Evolutionary conservation across 2,329 filamentous ascomycete species (phyloP).

Genomic region (Paecilomyces variotii): DNA sequence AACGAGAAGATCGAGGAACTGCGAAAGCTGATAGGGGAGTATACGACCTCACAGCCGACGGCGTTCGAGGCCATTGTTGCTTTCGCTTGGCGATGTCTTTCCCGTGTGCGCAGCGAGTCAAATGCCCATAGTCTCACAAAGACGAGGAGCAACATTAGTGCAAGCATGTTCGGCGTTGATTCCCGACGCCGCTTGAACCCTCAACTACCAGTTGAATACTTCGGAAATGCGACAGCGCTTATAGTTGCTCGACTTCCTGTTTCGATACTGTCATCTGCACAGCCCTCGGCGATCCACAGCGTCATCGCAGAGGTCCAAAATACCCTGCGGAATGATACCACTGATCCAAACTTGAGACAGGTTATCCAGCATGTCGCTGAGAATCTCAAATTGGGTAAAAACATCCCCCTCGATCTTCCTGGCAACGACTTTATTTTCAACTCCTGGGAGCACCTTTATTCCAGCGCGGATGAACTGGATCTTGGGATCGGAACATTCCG

Average conservation of each 20-base stretch:
- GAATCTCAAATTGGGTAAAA: background rate
- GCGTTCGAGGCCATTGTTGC: background rate
- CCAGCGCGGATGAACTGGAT: background rate
- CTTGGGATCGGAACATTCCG: background rate
- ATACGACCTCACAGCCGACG: background rate
- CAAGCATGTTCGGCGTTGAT: background rate
- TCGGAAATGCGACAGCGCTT: background rate
- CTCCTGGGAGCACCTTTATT: background rate
- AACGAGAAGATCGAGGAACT: background rate
- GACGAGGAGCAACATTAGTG: background rate
- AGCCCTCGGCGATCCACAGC: background rate
- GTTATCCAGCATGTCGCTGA: background rate
- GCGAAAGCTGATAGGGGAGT: background rate
- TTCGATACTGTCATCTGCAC: background rate
- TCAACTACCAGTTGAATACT: background rate
- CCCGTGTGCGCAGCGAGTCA: background rate
- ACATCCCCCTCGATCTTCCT: background rate
- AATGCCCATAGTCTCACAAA: background rate
- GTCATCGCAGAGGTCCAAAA: background rate
- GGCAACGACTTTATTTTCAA: background rate
- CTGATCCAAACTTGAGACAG: background rate
- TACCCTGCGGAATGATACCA: background rate
- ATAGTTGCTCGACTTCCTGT: background rate
- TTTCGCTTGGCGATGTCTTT: background rate
- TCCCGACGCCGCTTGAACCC: background rate